These are phyloP conservation scores for Pseudohyphozyma bogoriensis DNA, from an alignment of 768 basidiomycete species.

Conservation along the genomic window DNA sequence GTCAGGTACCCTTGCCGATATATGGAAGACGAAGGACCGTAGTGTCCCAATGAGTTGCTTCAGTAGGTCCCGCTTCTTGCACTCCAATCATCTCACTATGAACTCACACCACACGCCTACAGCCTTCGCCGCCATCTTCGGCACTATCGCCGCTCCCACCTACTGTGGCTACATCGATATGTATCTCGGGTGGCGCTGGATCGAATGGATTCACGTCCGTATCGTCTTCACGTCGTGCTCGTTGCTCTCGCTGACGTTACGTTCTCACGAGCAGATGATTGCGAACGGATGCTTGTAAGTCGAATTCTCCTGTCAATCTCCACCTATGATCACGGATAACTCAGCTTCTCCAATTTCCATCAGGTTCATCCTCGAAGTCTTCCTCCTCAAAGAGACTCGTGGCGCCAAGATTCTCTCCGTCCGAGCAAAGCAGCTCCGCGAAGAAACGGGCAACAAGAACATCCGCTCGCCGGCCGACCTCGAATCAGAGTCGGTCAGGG, in stretches of 20 bases:
- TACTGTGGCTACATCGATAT: slow-evolving; percentile 30
- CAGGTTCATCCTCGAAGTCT: slow-evolving; percentile 22
- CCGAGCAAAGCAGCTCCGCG: slow-evolving; percentile 28
- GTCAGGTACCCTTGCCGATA: slow-evolving; percentile 16
- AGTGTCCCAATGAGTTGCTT: slow-evolving; percentile 28
- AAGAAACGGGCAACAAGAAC: slow-evolving; percentile 26
- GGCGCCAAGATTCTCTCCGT: slow-evolving; percentile 29
- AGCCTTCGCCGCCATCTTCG: slow-evolving; percentile 29
- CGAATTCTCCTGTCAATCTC: background rate
- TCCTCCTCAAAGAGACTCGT: slow-evolving; percentile 30
- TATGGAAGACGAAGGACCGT: slow-evolving; percentile 31
- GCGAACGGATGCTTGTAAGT: slow-evolving; percentile 7
- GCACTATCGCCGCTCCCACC: slow-evolving; percentile 29
- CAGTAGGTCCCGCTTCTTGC: no score
- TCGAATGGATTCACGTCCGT: slow-evolving; percentile 29
- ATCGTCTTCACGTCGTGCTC: no score
- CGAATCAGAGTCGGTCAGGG: slow-evolving; percentile 26
- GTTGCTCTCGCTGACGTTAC: no score
- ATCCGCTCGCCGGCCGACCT: slow-evolving; percentile 29
- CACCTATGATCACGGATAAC: no score
- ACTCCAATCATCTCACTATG: no score
- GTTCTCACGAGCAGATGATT: no score
- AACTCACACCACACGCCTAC: no score
- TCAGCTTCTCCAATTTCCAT: no score
- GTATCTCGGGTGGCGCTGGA: slow-evolving; percentile 27